Conservation (phyloP, 257 asterid species). For the Verbena officinalis region DNA sequence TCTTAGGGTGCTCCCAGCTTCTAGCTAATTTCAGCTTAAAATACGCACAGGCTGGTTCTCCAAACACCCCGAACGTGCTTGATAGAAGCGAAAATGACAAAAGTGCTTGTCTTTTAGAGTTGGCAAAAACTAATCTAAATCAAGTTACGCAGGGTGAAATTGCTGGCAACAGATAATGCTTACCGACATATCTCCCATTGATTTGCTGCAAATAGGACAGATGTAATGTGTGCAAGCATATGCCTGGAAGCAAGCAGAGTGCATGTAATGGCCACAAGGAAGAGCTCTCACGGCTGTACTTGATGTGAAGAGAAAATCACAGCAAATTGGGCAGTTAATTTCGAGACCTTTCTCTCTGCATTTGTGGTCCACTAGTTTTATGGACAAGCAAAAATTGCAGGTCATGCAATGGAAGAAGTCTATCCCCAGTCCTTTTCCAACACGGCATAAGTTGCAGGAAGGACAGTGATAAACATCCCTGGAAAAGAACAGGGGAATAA, state of each 20-base stretch:
- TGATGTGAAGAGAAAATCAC: constrained; percentile 91
- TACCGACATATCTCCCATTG: constrained; percentile 99
- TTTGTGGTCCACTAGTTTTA: constrained; percentile 80
- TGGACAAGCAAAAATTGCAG: constrained; percentile 89
- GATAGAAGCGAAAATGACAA: too few relatives aligned
- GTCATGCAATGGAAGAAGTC: constrained; percentile 98
- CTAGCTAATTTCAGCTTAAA: too few relatives aligned
- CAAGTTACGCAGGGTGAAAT: too few relatives aligned
- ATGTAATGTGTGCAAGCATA: constrained; percentile 90
- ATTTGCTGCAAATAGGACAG: constrained; percentile 97
- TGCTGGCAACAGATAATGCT: constrained; percentile 29
- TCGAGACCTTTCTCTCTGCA: constrained; percentile 97
- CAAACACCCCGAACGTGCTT: too few relatives aligned
- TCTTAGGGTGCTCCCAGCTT: too few relatives aligned
- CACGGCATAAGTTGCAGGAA: constrained; percentile 93
- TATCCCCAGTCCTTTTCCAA: constrained; percentile 90
- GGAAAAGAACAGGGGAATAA: not conserved
- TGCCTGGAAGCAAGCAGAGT: constrained; percentile 99
- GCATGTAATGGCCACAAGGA: constrained; percentile 98
- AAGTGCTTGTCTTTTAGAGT: too few relatives aligned
- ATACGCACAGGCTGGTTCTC: too few relatives aligned
- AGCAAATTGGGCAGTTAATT: constrained; percentile 95
- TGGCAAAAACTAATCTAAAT: too few relatives aligned
- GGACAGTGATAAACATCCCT: constrained; percentile 98
- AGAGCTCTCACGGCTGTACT: constrained; percentile 89